phyloP scores from a whole-genome alignment of 306 rosid species.

The Fragaria nilgerrensis region DNA sequence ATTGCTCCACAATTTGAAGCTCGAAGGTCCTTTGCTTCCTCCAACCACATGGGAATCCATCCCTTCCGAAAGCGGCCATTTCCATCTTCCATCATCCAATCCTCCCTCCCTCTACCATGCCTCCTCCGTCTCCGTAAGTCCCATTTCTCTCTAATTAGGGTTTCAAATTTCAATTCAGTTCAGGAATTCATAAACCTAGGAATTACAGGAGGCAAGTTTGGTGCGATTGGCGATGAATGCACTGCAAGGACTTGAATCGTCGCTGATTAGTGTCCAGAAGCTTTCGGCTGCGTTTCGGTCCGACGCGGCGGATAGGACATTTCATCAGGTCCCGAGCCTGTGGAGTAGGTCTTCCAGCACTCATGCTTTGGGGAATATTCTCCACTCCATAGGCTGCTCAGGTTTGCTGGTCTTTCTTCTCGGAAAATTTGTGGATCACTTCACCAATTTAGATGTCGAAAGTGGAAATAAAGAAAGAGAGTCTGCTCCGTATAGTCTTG shows the following conservation, averaged over 20 bases:
- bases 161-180: neutral
- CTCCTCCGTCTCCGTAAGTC: conserved; percentile 73
- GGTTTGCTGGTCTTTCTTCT: conserved; percentile 72
- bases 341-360: conserved; percentile 83
- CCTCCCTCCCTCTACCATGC: conserved; percentile 15
- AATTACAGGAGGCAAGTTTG: conserved; percentile 68
- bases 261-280: conserved; percentile 60
- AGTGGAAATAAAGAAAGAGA: conserved; percentile 26
- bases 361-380: conserved; percentile 66
- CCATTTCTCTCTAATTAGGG: conserved; percentile 9
- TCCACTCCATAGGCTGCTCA: conserved; percentile 56
- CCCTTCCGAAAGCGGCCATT: conserved; percentile 51
- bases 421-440: conserved; percentile 52
- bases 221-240: conserved; percentile 77
- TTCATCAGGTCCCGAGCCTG: conserved; percentile 57
- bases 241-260: conserved; percentile 66
- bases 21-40: conserved; percentile 76
- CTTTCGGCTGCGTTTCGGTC: conserved; percentile 54
- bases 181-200: too few species aligned
- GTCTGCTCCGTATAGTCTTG: conserved; percentile 51
- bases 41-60: conserved; percentile 80
- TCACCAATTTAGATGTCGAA: conserved; percentile 33
- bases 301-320: conserved; percentile 67
- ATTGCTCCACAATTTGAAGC: conserved; percentile 57
- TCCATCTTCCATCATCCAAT: neutral